Conservation (phyloP, 441 rosid genomes). For the Mallotus japonicus region DNA sequence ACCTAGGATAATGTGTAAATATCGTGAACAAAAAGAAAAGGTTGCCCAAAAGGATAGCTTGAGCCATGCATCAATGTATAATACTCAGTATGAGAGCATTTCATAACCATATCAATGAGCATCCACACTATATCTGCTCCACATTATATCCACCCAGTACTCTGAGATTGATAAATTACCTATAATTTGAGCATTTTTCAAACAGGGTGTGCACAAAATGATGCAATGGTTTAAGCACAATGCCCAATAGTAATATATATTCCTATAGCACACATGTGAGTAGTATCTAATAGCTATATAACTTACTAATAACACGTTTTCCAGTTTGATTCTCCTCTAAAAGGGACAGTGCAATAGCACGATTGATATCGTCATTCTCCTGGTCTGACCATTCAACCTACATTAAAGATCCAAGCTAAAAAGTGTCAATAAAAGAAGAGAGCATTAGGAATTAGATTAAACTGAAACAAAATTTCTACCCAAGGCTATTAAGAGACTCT, state of each 20-base stretch:
- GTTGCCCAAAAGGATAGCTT: background rate
- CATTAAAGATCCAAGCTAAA: slow-evolving; percentile 22
- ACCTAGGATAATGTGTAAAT: background rate
- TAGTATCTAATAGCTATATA: slow-evolving; percentile 18
- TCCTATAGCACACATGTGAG: slow-evolving; percentile 10
- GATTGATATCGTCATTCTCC: slow-evolving; percentile 71
- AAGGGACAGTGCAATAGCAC: slow-evolving; percentile 80
- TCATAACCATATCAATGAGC: background rate
- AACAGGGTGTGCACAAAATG: background rate
- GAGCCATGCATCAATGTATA: background rate
- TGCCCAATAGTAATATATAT: background rate
- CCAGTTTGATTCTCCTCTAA: slow-evolving; percentile 57
- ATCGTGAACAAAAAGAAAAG: background rate
- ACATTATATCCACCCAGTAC: background rate
- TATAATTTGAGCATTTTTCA: background rate
- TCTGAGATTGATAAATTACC: background rate
- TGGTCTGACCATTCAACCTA: slow-evolving; percentile 57
- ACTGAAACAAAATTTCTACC: background rate
- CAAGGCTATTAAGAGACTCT: background rate
- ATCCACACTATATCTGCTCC: background rate
- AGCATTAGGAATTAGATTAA: background rate
- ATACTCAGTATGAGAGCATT: slow-evolving; percentile 7
- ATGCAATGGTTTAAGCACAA: slow-evolving; percentile 7
- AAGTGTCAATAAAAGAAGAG: slow-evolving; percentile 10
- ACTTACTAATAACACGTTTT: slow-evolving; percentile 52